Conservation (phyloP, 2,329 filamentous ascomycete genomes). For the Pyrenophora teres region DNA sequence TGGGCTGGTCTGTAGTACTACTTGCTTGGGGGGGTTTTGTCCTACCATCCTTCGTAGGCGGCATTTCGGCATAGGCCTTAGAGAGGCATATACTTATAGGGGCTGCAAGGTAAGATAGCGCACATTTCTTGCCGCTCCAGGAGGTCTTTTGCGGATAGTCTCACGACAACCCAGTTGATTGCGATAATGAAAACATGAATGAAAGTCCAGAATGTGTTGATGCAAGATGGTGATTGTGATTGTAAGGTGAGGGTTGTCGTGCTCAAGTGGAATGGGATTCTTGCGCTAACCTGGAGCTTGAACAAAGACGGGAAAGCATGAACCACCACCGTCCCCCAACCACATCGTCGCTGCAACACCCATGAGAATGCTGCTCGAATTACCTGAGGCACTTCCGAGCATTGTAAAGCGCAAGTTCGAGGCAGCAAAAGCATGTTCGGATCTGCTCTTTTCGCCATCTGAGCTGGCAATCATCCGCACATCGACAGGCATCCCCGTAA, state of each 20-base stretch:
- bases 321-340: background rate
- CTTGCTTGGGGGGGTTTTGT: background rate
- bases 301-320: background rate
- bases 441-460: slow-evolving; percentile 48
- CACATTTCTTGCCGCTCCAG: background rate
- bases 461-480: slow-evolving; percentile 47
- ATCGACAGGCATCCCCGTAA: slow-evolving; percentile 44
- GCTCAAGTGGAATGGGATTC: slow-evolving; percentile 7
- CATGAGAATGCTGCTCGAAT: slow-evolving; percentile 37
- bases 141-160: background rate
- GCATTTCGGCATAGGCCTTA: background rate
- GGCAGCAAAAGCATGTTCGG: slow-evolving; percentile 41
- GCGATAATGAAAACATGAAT: background rate
- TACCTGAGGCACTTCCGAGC: slow-evolving; percentile 42
- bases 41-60: slow-evolving; percentile 1
- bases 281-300: slow-evolving; percentile 5
- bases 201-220: background rate
- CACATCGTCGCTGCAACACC: background rate
- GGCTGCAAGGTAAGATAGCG: slow-evolving; percentile 10
- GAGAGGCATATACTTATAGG: slow-evolving; percentile 9
- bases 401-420: slow-evolving; percentile 47
- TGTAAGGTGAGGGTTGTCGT: background rate
- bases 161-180: background rate
- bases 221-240: slow-evolving; percentile 1
- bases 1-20: slow-evolving; percentile 2